phyloP scores from a whole-genome alignment of 2,329 filamentous ascomycete species.

The Cladobotryum mycophilum region DNA sequence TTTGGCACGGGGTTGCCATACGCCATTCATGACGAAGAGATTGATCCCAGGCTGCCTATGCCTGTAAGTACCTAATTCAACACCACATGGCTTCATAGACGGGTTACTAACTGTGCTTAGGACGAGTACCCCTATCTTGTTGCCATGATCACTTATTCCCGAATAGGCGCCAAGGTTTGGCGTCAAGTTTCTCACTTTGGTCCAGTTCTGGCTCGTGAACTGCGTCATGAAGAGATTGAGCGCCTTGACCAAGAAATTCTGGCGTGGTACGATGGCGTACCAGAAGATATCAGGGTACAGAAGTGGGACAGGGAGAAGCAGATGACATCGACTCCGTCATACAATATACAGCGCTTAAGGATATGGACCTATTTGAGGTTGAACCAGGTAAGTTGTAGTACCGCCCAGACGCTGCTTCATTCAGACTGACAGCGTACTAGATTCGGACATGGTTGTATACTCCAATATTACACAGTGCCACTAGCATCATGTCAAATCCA shows the following conservation, averaged over 20 bases:
- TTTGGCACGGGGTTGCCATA: constrained; percentile 87
- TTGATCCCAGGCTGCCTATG: constrained; percentile 71
- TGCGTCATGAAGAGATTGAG: constrained; percentile 69
- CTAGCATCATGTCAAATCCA: constrained; percentile 72
- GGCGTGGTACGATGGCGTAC: constrained; percentile 79
- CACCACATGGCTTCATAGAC: neutral
- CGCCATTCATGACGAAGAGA: constrained; percentile 76
- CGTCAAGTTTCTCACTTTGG: constrained; percentile 67
- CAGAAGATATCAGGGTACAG: constrained; percentile 49
- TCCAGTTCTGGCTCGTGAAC: constrained; percentile 51
- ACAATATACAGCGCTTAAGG: constrained; percentile 66
- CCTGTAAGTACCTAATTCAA: constrained; percentile 52
- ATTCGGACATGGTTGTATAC: constrained; percentile 86
- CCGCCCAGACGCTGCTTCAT: neutral
- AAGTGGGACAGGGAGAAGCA: constrained; percentile 51
- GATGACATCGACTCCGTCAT: constrained; percentile 50
- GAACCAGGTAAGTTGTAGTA: constrained; percentile 54
- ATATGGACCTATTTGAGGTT: constrained; percentile 80
- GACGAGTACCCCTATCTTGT: constrained; percentile 63
- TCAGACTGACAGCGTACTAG: constrained; percentile 19
- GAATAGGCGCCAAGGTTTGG: constrained; percentile 83
- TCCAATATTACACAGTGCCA: constrained; percentile 77
- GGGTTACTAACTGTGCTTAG: constrained; percentile 23
- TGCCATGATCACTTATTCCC: constrained; percentile 79
- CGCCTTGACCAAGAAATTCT: constrained; percentile 77